A percentile compares a stretch with the other conserved stretches of the same genome.
phyloP scores from a whole-genome alignment of 768 basidiomycete genomes.

The Tricholoma bakamatsutake region DNA sequence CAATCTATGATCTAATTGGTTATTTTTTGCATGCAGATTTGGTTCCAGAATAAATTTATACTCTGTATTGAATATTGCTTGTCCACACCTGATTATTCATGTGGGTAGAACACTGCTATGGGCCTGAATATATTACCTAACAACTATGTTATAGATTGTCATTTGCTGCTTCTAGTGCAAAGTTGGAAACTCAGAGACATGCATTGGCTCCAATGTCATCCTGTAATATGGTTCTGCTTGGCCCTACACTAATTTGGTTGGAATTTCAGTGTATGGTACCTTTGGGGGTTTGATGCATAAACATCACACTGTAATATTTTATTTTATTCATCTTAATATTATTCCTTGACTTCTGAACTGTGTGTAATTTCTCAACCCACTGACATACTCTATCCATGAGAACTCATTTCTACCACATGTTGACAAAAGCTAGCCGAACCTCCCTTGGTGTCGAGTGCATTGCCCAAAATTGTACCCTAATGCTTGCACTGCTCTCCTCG shows the following conservation, averaged over 20 bases:
- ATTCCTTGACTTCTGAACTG: background rate
- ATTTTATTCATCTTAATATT: background rate
- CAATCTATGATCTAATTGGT: background rate
- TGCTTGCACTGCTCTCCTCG: background rate
- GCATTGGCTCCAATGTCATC: background rate
- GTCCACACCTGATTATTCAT: background rate
- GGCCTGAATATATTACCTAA: background rate
- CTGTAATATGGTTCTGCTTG: too few species aligned
- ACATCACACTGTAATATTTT: background rate
- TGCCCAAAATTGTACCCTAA: background rate
- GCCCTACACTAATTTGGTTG: too few species aligned
- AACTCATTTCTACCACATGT: background rate
- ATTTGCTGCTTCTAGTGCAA: background rate
- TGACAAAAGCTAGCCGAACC: background rate
- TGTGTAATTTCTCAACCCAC: background rate
- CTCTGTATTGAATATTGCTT: background rate
- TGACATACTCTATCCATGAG: conserved; percentile 1
- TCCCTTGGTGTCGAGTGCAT: background rate
- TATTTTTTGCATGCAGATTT: background rate
- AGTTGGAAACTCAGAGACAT: background rate
- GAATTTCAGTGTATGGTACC: too few species aligned
- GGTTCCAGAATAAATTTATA: background rate
- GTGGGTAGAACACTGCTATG: background rate
- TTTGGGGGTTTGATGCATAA: background rate
- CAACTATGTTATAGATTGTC: background rate